Evolutionary conservation across 441 rosid genomes (phyloP).

Genomic region (Manihot esculenta): DNA sequence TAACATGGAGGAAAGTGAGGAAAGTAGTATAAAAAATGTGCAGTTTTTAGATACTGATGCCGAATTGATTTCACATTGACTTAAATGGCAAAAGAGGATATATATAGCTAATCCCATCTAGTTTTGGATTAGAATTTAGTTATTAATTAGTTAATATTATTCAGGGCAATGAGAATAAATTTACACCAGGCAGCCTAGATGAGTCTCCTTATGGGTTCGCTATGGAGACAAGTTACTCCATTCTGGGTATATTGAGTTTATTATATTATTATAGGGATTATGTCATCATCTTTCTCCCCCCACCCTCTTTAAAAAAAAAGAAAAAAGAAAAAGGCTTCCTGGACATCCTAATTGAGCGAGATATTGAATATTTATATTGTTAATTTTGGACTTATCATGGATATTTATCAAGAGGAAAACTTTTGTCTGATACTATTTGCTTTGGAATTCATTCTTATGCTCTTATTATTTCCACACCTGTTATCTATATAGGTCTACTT

Average conservation of each 20-base stretch:
- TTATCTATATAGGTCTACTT: background rate
- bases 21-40: too few relatives aligned
- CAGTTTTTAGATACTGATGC: too few relatives aligned
- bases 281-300: too few relatives aligned
- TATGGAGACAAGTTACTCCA: constrained; percentile 12
- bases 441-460: background rate
- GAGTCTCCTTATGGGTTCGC: constrained; percentile 2
- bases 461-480: background rate
- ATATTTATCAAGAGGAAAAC: background rate
- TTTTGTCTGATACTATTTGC: background rate
- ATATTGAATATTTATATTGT: too few relatives aligned
- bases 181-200: constrained; percentile 4
- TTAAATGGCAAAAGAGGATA: too few relatives aligned
- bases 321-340: too few relatives aligned
- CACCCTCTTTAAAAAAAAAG: too few relatives aligned
- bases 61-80: too few relatives aligned
- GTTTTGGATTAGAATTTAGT: too few relatives aligned
- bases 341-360: too few relatives aligned
- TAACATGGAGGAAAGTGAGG: too few relatives aligned
- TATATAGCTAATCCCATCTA: too few relatives aligned
- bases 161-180: constrained; percentile 9
- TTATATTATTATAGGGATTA: background rate
- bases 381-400: background rate
- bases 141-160: constrained; percentile 10
- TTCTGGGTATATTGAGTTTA: constrained; percentile 10